A percentile compares a stretch with the other conserved stretches of the same genome.
Conservation (phyloP, 495 filamentous ascomycete genomes). For the Trichocladium uniseriatum region DNA sequence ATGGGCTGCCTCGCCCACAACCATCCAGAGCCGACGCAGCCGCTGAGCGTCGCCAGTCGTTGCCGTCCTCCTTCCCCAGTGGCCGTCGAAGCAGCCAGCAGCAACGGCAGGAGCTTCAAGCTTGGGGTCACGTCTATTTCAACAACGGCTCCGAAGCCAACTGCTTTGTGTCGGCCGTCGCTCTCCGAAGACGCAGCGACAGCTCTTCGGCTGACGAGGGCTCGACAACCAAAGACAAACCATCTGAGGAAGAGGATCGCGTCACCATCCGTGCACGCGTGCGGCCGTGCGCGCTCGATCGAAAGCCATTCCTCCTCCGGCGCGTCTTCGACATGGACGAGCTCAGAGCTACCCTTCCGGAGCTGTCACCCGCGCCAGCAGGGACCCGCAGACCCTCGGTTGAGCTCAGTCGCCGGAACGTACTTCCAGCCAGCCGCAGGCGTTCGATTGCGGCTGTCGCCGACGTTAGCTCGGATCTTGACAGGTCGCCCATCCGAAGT, state of each 20-base stretch:
- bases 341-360: slow-evolving; percentile 31
- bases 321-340: slow-evolving; percentile 38
- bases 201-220: slow-evolving; percentile 11
- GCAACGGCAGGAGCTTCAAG: slow-evolving; percentile 22
- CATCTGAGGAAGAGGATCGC: slow-evolving; percentile 2
- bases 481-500: slow-evolving; percentile 19
- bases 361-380: slow-evolving; percentile 12
- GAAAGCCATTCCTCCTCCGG: slow-evolving; percentile 39
- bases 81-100: slow-evolving; percentile 13
- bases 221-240: background rate
- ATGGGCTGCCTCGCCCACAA: background rate
- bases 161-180: slow-evolving; percentile 33
- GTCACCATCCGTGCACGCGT: slow-evolving; percentile 41
- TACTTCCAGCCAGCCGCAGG: slow-evolving; percentile 1
- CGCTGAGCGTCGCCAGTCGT: slow-evolving; percentile 17
- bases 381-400: slow-evolving; percentile 4
- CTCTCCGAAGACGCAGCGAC: slow-evolving; percentile 27
- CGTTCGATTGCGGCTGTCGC: slow-evolving; percentile 3
- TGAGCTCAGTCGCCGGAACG: slow-evolving; percentile 1
- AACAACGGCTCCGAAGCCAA: slow-evolving; percentile 26
- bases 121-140: slow-evolving; percentile 29
- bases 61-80: slow-evolving; percentile 6
- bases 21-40: background rate
- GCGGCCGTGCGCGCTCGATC: slow-evolving; percentile 30
- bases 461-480: slow-evolving; percentile 1